phyloP scores from a whole-genome alignment of 148 eudicot genomes.

The Rhododendron ovatum region DNA sequence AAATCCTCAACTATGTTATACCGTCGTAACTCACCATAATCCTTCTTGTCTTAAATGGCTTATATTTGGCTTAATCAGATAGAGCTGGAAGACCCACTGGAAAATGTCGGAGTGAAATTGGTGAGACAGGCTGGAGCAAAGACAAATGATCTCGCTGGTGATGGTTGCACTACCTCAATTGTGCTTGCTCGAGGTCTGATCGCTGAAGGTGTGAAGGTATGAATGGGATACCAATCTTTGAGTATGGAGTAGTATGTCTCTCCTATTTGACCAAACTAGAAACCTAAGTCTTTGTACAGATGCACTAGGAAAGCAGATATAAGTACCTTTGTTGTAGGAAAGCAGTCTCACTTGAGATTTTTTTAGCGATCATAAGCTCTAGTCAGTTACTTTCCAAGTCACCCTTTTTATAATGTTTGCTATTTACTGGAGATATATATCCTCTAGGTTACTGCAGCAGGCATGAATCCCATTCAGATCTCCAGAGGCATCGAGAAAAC shows the following conservation, averaged over 20 bases:
- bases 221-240: background rate
- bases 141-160: slow-evolving; percentile 93
- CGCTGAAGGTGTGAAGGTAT: slow-evolving; percentile 85
- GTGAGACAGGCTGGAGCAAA: slow-evolving; percentile 95
- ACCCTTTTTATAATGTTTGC: background rate
- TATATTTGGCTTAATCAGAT: slow-evolving; percentile 35
- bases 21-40: too few relatives aligned
- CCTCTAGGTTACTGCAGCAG: slow-evolving; percentile 82
- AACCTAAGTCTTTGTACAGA: background rate
- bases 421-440: slow-evolving; percentile 28
- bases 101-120: slow-evolving; percentile 83
- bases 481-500: slow-evolving; percentile 84
- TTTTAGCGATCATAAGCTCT: background rate
- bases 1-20: background rate
- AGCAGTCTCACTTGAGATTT: background rate
- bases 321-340: background rate
- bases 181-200: slow-evolving; percentile 86
- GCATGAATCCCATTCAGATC: slow-evolving; percentile 75
- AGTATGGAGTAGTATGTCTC: background rate
- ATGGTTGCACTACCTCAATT: slow-evolving; percentile 88
- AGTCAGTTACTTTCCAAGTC: background rate
- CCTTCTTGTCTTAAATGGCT: background rate
- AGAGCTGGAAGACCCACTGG: slow-evolving; percentile 84
- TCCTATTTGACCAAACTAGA: background rate
- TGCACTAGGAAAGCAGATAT: background rate